phyloP scores from a whole-genome alignment of 768 basidiomycete genomes.

The Lactarius tabidus region DNA sequence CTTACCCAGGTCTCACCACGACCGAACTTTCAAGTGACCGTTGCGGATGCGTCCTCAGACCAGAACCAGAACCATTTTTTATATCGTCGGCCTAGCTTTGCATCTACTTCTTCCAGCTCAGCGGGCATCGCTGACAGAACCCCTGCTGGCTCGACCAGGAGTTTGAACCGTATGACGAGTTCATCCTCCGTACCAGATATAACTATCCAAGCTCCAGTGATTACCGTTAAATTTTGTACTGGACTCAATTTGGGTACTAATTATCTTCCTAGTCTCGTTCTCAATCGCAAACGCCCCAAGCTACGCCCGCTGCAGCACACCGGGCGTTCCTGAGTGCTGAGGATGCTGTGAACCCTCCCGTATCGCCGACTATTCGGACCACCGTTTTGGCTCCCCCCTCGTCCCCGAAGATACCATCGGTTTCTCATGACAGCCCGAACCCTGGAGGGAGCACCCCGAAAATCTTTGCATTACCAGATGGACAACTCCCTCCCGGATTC shows the following conservation, averaged over 20 bases:
- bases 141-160: conserved; percentile 16
- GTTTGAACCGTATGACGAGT: conserved; percentile 15
- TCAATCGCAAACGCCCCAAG: conserved; percentile 25
- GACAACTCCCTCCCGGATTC: conserved; percentile 24
- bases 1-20: neutral
- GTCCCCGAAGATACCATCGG: neutral
- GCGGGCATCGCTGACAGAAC: conserved; percentile 4
- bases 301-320: conserved; percentile 10
- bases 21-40: conserved; percentile 6
- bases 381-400: neutral
- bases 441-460: neutral
- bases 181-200: conserved; percentile 22
- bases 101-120: conserved; percentile 20
- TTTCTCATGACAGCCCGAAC: neutral
- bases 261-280: conserved; percentile 18
- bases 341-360: conserved; percentile 16
- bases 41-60: neutral
- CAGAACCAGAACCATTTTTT: conserved; percentile 10
- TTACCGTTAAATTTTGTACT: neutral
- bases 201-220: conserved; percentile 17
- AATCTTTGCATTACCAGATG: conserved; percentile 8
- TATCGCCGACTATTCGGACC: conserved; percentile 13
- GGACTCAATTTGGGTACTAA: neutral
- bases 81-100: conserved; percentile 22
- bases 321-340: conserved; percentile 21